Conservation (phyloP, 441 rosid species). For the Macaranga tanarius region DNA sequence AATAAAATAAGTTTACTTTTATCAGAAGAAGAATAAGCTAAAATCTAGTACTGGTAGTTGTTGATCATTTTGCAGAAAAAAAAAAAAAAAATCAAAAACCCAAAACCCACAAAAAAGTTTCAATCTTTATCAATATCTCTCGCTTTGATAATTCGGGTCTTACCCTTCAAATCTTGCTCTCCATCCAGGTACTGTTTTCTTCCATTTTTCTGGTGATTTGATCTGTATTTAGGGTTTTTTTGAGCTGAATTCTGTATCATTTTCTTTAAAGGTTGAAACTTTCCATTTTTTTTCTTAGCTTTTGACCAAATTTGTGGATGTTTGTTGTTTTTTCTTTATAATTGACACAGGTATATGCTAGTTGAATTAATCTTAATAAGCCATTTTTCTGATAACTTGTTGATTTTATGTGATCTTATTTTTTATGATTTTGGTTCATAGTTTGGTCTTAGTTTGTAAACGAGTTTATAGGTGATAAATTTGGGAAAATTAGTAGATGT, state of each 20-base stretch:
- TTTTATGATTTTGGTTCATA: background rate
- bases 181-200: slow-evolving; percentile 5
- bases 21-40: background rate
- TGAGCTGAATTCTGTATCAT: background rate
- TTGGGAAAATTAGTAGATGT: background rate
- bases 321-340: too few relatives aligned
- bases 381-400: background rate
- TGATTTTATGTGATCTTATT: background rate
- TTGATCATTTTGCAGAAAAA: background rate
- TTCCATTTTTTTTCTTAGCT: background rate
- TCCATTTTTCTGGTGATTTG: slow-evolving; percentile 5
- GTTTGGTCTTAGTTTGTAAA: background rate
- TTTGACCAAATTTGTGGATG: too few relatives aligned
- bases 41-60: background rate
- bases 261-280: background rate
- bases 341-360: too few relatives aligned
- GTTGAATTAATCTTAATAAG: too few relatives aligned
- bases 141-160: background rate
- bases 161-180: background rate
- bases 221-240: slow-evolving; percentile 15
- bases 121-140: background rate
- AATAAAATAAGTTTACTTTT: too few relatives aligned
- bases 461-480: background rate
- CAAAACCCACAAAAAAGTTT: background rate
- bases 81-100: background rate